These are phyloP conservation scores for Pseudoneurospora amorphoporcata DNA, from an alignment of 495 filamentous ascomycete species.

Conservation along the genomic window DNA sequence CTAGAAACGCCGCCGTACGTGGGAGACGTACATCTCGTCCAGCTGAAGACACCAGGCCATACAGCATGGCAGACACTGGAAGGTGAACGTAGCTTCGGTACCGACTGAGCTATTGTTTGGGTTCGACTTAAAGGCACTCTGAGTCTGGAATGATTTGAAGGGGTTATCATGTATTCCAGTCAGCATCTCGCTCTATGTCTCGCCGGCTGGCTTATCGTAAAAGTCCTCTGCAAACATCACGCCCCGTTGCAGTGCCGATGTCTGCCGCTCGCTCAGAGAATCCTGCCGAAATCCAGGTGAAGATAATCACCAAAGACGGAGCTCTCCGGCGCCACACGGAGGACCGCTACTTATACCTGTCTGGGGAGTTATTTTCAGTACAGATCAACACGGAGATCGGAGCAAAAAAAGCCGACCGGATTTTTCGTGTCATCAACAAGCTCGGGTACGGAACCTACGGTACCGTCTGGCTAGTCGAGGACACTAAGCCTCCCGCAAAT, in stretches of 20 bases:
- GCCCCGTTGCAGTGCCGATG: background rate
- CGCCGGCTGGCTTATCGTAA: background rate
- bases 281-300: background rate
- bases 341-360: background rate
- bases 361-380: background rate
- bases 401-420: background rate
- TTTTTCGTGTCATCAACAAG: conserved; percentile 31
- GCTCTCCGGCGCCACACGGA: background rate
- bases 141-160: background rate
- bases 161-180: background rate
- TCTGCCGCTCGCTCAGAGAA: background rate
- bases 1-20: background rate
- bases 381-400: background rate
- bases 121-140: background rate
- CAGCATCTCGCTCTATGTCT: background rate
- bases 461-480: conserved; percentile 39
- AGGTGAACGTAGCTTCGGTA: background rate
- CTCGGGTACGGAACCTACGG: conserved; percentile 38
- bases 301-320: background rate
- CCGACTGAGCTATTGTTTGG: background rate
- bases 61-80: background rate
- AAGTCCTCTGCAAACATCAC: background rate
- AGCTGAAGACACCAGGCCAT: background rate
- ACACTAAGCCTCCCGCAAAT: conserved; percentile 8
- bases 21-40: background rate